Conservation (phyloP, 108 stramenopile genomes). For the Ochromonas danica region DNA sequence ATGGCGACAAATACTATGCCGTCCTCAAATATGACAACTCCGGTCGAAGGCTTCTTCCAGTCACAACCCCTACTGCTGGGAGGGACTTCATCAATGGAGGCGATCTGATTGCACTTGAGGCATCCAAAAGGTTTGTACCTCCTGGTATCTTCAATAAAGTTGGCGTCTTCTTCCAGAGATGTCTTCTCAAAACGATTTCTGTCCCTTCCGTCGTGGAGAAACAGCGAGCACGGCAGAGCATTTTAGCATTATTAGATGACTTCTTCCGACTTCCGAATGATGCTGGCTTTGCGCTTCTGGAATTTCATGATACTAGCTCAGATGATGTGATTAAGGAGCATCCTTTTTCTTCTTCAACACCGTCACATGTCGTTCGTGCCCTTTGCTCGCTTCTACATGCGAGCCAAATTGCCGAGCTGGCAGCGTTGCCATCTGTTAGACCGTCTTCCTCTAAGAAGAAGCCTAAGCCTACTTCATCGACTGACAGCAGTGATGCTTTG, state of each 20-base stretch:
- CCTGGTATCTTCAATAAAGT: background rate
- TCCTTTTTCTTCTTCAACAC: too few species aligned
- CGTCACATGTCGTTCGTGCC: too few species aligned
- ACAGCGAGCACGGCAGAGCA: background rate
- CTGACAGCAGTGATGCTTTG: background rate
- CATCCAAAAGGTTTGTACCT: background rate
- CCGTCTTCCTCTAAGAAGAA: background rate
- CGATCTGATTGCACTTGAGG: background rate
- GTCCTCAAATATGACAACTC: background rate
- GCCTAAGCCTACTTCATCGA: background rate
- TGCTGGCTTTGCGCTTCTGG: background rate
- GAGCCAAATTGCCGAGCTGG: background rate
- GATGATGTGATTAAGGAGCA: background rate
- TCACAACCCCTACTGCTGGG: background rate
- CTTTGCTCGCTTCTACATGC: too few species aligned
- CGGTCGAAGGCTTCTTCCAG: background rate
- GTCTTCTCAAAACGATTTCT: background rate
- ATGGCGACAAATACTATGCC: too few species aligned
- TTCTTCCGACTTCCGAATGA: background rate
- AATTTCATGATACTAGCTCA: background rate
- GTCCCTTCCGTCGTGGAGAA: too few species aligned
- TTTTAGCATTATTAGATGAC: background rate
- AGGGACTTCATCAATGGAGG: background rate
- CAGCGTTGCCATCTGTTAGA: background rate
- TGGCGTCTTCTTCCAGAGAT: background rate